Base-by-base conservation (phyloP, 306 rosid genomes). In the Fagus sylvatica region DNA sequence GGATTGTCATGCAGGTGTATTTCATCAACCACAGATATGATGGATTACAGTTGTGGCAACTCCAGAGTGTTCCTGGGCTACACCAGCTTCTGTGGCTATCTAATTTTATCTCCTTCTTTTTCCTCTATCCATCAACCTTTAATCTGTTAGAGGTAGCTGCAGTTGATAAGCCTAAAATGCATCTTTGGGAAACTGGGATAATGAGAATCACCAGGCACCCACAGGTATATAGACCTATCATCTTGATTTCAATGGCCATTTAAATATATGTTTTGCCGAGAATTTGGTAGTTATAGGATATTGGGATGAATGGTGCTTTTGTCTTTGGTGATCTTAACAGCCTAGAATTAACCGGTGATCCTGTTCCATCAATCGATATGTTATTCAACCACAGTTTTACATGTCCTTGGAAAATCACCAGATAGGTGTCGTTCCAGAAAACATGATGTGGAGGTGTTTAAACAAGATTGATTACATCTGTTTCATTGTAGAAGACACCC, bases 121-220 rank as follows among this genome's bases (percentile, higher is more conserved):
- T 95, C 75, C 85, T 95, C 37, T 95, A 95, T 74, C 98, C 98
- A 34, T 92, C 98, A 5, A 95, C 98, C 49, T 95, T 95, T 77
- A 95, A 95, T 86, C 93, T 95, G 62, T 75, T 95, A 71, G 98
- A 95, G 83, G 97, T 95, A 33, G 98, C 98, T 2, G 98, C 98
- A 22, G 97, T 95, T 74, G 98, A 95, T 87, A 95, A 95, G 88
- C 98, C 98, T 67, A 91, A 95, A 82, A 77, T 95, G 88, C 98
- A 95, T 86, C 97, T 95, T 66, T 95, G 96, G 93, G 98, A 95
- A 87, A 90, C 97, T 72, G 98, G 98, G 79, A 88, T 95, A 53
- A 92, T 95, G 65, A 92, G 98, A 85, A 92, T 95, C 80, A 95
- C 98, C 57, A 88, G 98, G 81, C 98, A 95, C 79, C 98, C 98